phyloP scores from a whole-genome alignment of 2,329 filamentous ascomycete species.

The Fusarium haematococcum region DNA sequence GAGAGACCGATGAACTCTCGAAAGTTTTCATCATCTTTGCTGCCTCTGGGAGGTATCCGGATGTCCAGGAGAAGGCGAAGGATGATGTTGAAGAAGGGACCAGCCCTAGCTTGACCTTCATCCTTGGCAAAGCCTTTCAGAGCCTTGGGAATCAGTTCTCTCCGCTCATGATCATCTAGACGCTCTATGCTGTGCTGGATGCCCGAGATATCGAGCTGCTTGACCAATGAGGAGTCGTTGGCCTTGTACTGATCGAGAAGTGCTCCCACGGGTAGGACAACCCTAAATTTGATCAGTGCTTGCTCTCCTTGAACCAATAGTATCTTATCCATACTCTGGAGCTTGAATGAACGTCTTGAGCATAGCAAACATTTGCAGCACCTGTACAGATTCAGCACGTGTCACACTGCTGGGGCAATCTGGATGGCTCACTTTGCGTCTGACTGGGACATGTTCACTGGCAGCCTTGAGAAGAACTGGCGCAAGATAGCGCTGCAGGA shows the following conservation, averaged over 20 bases:
- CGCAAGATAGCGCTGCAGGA: constrained; percentile 82
- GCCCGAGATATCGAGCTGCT: constrained; percentile 89
- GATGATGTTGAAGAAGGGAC: constrained; percentile 84
- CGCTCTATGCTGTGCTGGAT: constrained; percentile 81
- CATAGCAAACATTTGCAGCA: constrained; percentile 63
- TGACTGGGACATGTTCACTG: constrained; percentile 82
- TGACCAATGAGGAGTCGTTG: constrained; percentile 77
- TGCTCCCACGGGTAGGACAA: constrained; percentile 85
- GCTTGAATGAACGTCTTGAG: constrained; percentile 67
- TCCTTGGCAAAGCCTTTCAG: constrained; percentile 49
- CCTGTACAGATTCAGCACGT: constrained; percentile 47
- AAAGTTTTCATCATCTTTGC: constrained; percentile 79
- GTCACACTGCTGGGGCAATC: background rate
- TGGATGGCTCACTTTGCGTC: constrained; percentile 72
- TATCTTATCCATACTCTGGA: constrained; percentile 54
- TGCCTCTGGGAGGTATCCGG: constrained; percentile 79
- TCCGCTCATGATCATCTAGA: constrained; percentile 68
- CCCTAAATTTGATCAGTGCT: constrained; percentile 52
- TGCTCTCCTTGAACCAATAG: background rate
- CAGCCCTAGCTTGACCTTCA: constrained; percentile 45
- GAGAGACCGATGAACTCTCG: constrained; percentile 74
- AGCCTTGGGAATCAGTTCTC: constrained; percentile 74
- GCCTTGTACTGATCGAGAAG: constrained; percentile 91
- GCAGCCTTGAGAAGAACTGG: constrained; percentile 87
- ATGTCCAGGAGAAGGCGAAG: constrained; percentile 80